A percentile compares a stretch with the other conserved stretches of the same genome.
phyloP scores from a whole-genome alignment of 2,329 filamentous ascomycete species.

The Onygenales sp. region DNA sequence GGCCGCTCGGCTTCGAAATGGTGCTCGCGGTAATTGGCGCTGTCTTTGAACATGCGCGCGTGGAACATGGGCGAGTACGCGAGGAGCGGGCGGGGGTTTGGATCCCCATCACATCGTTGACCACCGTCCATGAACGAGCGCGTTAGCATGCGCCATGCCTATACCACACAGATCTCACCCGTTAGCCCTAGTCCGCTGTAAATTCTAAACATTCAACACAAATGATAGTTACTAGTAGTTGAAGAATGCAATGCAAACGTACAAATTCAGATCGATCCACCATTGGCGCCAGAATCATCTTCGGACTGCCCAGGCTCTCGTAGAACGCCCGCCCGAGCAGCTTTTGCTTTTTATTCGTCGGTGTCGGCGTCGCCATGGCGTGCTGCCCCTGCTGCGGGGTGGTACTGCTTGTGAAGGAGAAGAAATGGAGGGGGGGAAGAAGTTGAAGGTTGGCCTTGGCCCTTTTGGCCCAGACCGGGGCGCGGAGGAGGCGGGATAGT shows the following conservation, averaged over 20 bases:
- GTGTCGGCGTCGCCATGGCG: neutral
- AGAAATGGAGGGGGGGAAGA: no score
- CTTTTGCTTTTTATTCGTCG: constrained; percentile 37
- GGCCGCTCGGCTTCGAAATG: constrained; percentile 64
- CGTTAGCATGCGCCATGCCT: constrained; percentile 97
- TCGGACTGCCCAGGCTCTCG: constrained; percentile 86
- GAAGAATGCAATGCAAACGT: constrained; percentile 26
- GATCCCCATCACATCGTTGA: constrained; percentile 31
- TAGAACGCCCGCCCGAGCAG: constrained; percentile 84
- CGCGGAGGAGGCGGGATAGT: no score
- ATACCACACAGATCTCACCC: neutral
- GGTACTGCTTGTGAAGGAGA: neutral
- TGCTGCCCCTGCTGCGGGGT: neutral
- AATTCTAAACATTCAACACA: no score
- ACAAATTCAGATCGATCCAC: constrained; percentile 98
- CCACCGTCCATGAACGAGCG: constrained; percentile 73
- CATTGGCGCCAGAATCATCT: constrained; percentile 89
- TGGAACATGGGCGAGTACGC: constrained; percentile 97
- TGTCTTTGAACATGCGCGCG: constrained; percentile 75
- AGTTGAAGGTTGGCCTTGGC: no score
- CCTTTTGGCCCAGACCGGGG: no score
- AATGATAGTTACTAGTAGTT: no score
- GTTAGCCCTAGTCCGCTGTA: neutral
- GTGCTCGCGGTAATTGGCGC: constrained; percentile 62
- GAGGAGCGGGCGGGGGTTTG: constrained; percentile 48